Evolutionary conservation across 345 rosid species (phyloP).

Genomic region (Ceriops decandra): DNA sequence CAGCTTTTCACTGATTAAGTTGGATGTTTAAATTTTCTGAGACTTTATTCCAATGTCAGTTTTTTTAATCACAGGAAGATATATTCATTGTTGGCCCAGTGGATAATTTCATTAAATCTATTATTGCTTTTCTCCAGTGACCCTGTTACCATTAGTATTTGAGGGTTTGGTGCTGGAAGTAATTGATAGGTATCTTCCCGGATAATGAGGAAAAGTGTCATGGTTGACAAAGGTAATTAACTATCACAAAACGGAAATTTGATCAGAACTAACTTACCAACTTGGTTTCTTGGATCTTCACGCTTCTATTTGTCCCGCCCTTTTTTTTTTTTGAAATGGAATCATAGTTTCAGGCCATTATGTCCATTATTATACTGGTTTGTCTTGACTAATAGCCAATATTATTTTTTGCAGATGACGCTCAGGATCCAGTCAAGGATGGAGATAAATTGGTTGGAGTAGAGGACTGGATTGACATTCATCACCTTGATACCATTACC

Average conservation of each 20-base stretch:
- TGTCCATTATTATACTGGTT: not conserved
- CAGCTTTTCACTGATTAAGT: not conserved
- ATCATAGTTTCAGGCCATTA: not conserved
- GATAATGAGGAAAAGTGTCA: conserved; percentile 58
- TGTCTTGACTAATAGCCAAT: conserved; percentile 3
- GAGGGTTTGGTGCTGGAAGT: conserved; percentile 9
- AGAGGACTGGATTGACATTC: conserved; percentile 66
- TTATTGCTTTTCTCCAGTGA: not conserved
- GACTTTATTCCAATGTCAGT: conserved; percentile 41
- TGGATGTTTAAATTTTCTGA: not conserved
- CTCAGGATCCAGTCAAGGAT: conserved; percentile 80
- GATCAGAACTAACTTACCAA: not conserved
- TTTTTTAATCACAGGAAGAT: conserved; percentile 53
- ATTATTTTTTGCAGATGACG: conserved; percentile 44
- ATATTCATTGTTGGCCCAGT: conserved; percentile 55
- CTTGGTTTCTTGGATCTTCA: not conserved
- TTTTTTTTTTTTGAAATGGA: not conserved
- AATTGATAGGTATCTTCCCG: conserved; percentile 28
- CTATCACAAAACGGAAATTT: conserved; percentile 1
- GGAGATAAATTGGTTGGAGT: conserved; percentile 69
- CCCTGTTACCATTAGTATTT: not conserved
- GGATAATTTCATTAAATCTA: conserved; percentile 44
- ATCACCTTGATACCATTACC: conserved; percentile 30
- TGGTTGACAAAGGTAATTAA: conserved; percentile 58
- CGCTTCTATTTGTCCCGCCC: conserved; percentile 7